Evolutionary conservation across 106 monocot genomes (phyloP), one percentile per base, ranked within the genome.

Genomic region (Amphibolis antarctica): DNA sequence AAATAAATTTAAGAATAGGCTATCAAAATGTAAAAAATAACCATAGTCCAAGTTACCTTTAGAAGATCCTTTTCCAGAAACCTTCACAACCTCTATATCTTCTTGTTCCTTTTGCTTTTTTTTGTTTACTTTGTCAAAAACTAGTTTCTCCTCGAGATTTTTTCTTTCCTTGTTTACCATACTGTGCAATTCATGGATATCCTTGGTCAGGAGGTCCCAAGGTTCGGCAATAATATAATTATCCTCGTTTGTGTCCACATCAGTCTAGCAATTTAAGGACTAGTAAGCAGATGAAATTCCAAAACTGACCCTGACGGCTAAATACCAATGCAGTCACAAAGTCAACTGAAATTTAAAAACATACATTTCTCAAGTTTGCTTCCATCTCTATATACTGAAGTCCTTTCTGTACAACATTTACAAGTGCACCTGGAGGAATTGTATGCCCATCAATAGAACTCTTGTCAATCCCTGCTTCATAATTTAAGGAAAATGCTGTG

Each of bases 371-470:
- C 44, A 86, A 63, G 65, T 98, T 98, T 59, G 90, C 96, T 75
- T 98, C 96, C 73, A 98, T 50, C 63, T 98, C 96, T 53, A 98
- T 78, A 67, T 90, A 98, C 14, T 87, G 96, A 59, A 98, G 80
- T 24, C 96, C 96, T 74, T 90, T 98, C 48, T 98, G 96, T 26
- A 98, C 90, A 69, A 98, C 74, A n/a, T 84, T 98, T 62, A 98
- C 78, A 72, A 98, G 86, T 62, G 96, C 81, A 58, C 84, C 90
- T 21, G 86, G 90, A 55, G 96, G 96, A 66, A 98, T 76, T 53
- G 72, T 25, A 77, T 87, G 78, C 13, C 86, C 90, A 80, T 98
- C 86, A 67, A 89, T 86, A 31, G 67, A 64, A 57, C 74, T 69
- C 71, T 72, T 98, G 67, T 90, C 77, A 30, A 98, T 84, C 63